Percentiles rank a stretch among this genome's conserved stretches.
Conservation (phyloP, 2,329 filamentous ascomycete species). For the Clarireedia sp. region DNA sequence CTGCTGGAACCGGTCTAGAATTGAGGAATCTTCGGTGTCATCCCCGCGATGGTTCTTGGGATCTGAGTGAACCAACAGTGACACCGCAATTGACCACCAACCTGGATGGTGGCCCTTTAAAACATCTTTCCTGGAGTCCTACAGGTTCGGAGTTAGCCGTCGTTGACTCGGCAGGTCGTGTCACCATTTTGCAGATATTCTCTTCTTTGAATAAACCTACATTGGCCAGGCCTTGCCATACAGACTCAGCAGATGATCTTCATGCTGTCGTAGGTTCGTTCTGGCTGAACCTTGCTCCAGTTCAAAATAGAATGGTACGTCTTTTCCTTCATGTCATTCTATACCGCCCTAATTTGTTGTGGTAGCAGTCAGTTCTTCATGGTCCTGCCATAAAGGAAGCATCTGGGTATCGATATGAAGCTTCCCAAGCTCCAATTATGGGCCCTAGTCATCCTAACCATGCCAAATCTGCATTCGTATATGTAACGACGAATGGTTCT, state of each 20-base stretch:
- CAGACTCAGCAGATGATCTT: constrained; percentile 66
- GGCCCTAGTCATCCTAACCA: constrained; percentile 67
- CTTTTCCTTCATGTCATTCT: background rate
- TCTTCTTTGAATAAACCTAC: constrained; percentile 67
- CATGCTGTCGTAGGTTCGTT: constrained; percentile 74
- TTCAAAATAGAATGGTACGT: constrained; percentile 25
- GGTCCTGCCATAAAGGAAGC: constrained; percentile 57
- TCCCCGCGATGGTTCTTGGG: constrained; percentile 64
- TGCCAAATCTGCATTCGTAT: constrained; percentile 65
- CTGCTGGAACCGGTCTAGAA: constrained; percentile 62
- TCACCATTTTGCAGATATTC: constrained; percentile 65
- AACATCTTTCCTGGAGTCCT: constrained; percentile 75
- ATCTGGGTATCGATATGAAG: constrained; percentile 59
- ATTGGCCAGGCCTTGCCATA: constrained; percentile 51
- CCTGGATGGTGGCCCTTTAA: constrained; percentile 58
- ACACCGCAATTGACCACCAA: constrained; percentile 53
- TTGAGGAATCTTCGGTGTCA: constrained; percentile 65
- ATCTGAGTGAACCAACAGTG: constrained; percentile 62
- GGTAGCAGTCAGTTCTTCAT: constrained; percentile 39
- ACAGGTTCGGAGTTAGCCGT: constrained; percentile 73
- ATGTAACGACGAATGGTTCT: constrained; percentile 65
- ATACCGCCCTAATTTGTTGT: background rate
- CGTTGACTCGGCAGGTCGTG: constrained; percentile 69
- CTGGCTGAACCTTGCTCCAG: constrained; percentile 54
- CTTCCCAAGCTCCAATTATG: constrained; percentile 54